Evolutionary conservation across 768 basidiomycete genomes (phyloP).

Genomic region (Serpula lacrymans): DNA sequence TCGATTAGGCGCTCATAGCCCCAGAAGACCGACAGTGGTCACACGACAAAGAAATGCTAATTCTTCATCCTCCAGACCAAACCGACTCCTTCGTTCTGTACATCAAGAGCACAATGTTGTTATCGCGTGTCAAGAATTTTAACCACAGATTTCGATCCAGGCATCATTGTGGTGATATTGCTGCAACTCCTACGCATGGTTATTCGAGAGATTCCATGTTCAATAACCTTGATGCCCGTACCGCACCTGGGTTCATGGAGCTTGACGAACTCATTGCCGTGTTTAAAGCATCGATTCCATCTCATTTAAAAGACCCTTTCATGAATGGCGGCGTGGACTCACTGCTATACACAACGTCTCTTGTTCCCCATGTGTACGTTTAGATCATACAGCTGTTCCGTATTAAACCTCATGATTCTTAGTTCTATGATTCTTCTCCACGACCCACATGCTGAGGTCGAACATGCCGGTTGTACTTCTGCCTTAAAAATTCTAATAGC

Average conservation of each 20-base stretch:
- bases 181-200: slow-evolving; percentile 38
- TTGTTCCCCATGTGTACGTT: slow-evolving; percentile 31
- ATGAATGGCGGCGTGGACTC: slow-evolving; percentile 51
- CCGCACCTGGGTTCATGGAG: slow-evolving; percentile 60
- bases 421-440: slow-evolving; percentile 72
- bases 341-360: slow-evolving; percentile 45
- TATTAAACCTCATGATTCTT: slow-evolving; percentile 14
- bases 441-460: slow-evolving; percentile 69
- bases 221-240: slow-evolving; percentile 55
- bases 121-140: slow-evolving; percentile 61
- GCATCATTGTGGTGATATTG: slow-evolving; percentile 56
- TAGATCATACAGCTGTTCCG: slow-evolving; percentile 31
- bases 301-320: slow-evolving; percentile 54
- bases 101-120: slow-evolving; percentile 63
- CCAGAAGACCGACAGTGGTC: slow-evolving; percentile 65
- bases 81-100: slow-evolving; percentile 72
- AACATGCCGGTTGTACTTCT: slow-evolving; percentile 57
- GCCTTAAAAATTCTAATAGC: slow-evolving; percentile 66
- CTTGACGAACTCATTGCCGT: slow-evolving; percentile 55
- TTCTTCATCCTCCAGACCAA: slow-evolving; percentile 55
- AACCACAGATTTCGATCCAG: slow-evolving; percentile 62
- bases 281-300: slow-evolving; percentile 58
- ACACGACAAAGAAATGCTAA: slow-evolving; percentile 56
- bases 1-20: slow-evolving; percentile 40
- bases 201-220: slow-evolving; percentile 31